Conservation (phyloP, 2,329 filamentous ascomycete species). For the Epichloe baconii region DNA sequence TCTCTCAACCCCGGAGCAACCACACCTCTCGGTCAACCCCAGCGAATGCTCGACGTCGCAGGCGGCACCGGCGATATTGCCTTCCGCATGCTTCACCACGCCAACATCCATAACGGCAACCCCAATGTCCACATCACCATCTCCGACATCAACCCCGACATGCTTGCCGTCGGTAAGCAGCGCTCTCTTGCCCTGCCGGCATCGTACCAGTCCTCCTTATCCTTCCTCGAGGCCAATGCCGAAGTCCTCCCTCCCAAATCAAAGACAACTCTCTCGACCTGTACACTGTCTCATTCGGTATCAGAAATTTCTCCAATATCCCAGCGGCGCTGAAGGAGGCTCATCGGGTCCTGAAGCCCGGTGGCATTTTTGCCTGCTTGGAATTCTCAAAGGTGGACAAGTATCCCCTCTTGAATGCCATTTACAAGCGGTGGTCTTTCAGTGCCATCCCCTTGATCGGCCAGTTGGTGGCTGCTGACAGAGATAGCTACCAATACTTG, state of each 20-base stretch:
- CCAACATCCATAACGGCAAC: constrained; percentile 65
- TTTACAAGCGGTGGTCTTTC: constrained; percentile 96
- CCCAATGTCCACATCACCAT: constrained; percentile 74
- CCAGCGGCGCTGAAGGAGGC: constrained; percentile 71
- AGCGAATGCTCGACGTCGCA: constrained; percentile 86
- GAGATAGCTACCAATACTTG: constrained; percentile 95
- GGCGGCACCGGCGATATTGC: constrained; percentile 97
- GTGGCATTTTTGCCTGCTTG: constrained; percentile 89
- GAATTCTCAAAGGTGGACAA: constrained; percentile 81
- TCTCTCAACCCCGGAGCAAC: constrained; percentile 69
- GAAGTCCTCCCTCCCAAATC: constrained; percentile 54
- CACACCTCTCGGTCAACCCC: constrained; percentile 30
- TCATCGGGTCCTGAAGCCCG: constrained; percentile 78
- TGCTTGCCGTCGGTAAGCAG: constrained; percentile 80
- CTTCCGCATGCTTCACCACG: constrained; percentile 87
- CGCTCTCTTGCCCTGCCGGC: constrained; percentile 49
- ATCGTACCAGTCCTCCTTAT: constrained; percentile 42
- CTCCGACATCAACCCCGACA: constrained; percentile 89
- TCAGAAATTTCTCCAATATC: constrained; percentile 93
- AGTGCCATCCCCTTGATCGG: constrained; percentile 88
- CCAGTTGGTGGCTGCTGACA: constrained; percentile 83
- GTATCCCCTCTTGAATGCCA: constrained; percentile 62
- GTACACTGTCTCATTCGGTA: constrained; percentile 96
- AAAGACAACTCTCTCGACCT: constrained; percentile 67
- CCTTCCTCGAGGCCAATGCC: constrained; percentile 84